Conservation (phyloP, 163 green algal species). For the Smithsoniella earleae region DNA sequence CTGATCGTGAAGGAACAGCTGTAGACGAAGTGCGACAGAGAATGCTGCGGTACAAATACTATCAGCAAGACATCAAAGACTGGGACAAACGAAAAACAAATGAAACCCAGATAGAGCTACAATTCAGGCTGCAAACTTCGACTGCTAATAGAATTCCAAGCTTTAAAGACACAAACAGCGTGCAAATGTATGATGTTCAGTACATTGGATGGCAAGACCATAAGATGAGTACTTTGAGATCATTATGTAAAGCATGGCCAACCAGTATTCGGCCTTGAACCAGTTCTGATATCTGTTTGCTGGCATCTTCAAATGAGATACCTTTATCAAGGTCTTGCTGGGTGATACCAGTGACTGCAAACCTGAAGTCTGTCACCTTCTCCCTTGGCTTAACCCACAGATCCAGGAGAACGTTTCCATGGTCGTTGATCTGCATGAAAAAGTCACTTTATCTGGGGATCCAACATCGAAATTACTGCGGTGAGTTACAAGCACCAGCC, state of each 20-base stretch:
- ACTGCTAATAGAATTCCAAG: too few relatives aligned
- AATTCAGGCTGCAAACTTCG: too few relatives aligned
- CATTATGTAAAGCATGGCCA: conserved; percentile 69
- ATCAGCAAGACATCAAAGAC: too few relatives aligned
- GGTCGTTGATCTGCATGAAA: conserved; percentile 50
- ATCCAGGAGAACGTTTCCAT: conserved; percentile 72
- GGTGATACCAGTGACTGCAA: conserved; percentile 36
- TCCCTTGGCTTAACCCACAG: conserved; percentile 60
- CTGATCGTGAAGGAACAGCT: too few relatives aligned
- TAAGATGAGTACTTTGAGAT: conserved; percentile 56
- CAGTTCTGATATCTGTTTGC: conserved; percentile 36
- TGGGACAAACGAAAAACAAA: too few relatives aligned
- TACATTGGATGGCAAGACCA: too few relatives aligned
- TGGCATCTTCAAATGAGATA: conserved; percentile 35
- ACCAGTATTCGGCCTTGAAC: conserved; percentile 60
- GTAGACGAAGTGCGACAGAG: too few relatives aligned
- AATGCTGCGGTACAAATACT: too few relatives aligned
- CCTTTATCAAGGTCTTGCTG: conserved; percentile 32
- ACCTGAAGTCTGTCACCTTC: conserved; percentile 69
- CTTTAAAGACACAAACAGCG: too few relatives aligned
- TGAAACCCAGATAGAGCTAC: too few relatives aligned
- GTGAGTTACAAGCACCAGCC: not conserved
- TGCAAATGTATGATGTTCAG: too few relatives aligned
- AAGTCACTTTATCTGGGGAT: not conserved
- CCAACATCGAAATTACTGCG: not conserved